phyloP scores from a whole-genome alignment of 2,329 filamentous ascomycete species.

The Neophaeococcomyces aloes region DNA sequence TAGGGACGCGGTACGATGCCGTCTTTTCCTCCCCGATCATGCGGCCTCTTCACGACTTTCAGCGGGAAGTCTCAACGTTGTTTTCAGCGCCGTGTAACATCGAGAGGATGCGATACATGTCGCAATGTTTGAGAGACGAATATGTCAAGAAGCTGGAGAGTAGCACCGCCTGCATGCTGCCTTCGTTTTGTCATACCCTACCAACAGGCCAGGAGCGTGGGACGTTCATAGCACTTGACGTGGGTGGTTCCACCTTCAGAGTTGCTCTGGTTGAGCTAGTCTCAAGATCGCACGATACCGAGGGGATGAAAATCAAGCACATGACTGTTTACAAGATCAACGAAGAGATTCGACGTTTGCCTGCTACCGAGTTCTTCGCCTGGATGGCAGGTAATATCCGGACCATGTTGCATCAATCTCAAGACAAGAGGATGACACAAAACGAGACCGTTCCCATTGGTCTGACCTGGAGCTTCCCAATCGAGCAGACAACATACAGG shows the following conservation, averaged over 20 bases:
- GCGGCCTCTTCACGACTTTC: conserved; percentile 26
- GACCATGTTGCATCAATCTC: conserved; percentile 39
- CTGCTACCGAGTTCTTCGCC: conserved; percentile 51
- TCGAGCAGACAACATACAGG: conserved; percentile 52
- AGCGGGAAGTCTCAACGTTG: conserved; percentile 26
- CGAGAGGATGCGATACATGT: conserved; percentile 32
- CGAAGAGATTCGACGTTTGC: conserved; percentile 43
- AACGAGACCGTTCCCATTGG: conserved; percentile 44
- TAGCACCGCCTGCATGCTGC: conserved; percentile 53
- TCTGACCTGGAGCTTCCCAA: conserved; percentile 56
- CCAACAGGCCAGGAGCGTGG: conserved; percentile 50
- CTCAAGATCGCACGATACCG: conserved; percentile 30
- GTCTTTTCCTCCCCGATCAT: conserved; percentile 11
- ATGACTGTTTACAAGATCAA: conserved; percentile 48
- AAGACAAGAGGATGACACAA: conserved; percentile 28
- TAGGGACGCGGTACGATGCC: conserved; percentile 11
- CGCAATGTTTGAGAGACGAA: conserved; percentile 37
- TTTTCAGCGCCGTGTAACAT: conserved; percentile 27
- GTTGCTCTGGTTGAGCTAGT: conserved; percentile 49
- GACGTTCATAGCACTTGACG: conserved; percentile 52
- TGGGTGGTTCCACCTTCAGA: conserved; percentile 57
- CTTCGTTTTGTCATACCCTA: conserved; percentile 53
- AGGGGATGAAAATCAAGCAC: conserved; percentile 44
- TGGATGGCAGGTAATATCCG: conserved; percentile 55
- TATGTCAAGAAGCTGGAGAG: conserved; percentile 45